Conservation (phyloP, 305 asterid genomes). For the Plantago coronopus region DNA sequence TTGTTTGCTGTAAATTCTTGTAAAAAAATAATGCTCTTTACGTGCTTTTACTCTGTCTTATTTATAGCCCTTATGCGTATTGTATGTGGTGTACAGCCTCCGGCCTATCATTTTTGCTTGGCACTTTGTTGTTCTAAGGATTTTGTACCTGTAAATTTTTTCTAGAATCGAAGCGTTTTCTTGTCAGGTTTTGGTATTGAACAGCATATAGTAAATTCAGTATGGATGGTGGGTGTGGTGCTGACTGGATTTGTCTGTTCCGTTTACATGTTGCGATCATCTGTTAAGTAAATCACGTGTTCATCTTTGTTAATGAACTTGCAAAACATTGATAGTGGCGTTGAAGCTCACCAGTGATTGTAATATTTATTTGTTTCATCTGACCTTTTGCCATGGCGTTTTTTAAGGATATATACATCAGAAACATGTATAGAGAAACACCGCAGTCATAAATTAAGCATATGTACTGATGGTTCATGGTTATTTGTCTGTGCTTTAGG, state of each 20-base stretch:
- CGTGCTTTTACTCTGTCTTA: neutral
- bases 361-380: neutral
- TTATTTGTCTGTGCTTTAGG: slow-evolving; percentile 36
- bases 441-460: slow-evolving; percentile 8
- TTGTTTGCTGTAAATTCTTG: no score
- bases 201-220: no score
- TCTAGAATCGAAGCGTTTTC: neutral
- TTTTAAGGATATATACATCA: neutral
- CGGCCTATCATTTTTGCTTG: neutral
- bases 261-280: no score
- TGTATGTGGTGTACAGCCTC: neutral
- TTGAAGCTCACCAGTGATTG: no score
- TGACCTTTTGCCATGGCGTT: neutral
- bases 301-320: no score
- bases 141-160: neutral
- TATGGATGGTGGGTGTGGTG: no score
- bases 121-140: neutral
- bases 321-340: no score
- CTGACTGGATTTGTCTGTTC: no score
- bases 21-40: neutral
- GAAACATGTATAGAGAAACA: slow-evolving; percentile 11
- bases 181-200: no score
- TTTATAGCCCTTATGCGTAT: neutral
- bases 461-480: slow-evolving; percentile 17
- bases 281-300: no score